phyloP scores from a whole-genome alignment of 345 rosid genomes.

The Crucihimalaya himalaica region DNA sequence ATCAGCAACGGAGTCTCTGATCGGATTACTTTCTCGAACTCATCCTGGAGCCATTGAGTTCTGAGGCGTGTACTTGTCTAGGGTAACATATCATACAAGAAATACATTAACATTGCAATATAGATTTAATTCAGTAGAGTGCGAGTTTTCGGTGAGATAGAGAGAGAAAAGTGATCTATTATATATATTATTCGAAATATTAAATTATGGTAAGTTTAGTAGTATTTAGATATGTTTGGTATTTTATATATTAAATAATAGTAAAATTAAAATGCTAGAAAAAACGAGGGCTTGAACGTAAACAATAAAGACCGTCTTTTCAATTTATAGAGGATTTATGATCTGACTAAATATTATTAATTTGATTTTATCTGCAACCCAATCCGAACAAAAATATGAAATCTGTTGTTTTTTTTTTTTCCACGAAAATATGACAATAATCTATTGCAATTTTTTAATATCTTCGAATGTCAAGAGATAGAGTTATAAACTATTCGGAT shows the following conservation, averaged over 20 bases:
- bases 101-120: background rate
- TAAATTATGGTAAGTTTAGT: too few species aligned
- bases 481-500: conserved; percentile 11
- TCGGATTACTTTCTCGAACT: conserved; percentile 43
- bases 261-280: too few species aligned
- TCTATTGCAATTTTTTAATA: background rate
- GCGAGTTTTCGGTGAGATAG: too few species aligned
- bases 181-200: too few species aligned
- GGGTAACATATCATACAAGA: background rate
- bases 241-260: too few species aligned
- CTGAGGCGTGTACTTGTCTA: conserved; percentile 49
- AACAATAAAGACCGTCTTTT: too few species aligned
- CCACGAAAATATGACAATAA: background rate
- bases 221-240: too few species aligned
- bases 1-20: conserved; percentile 45
- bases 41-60: conserved; percentile 38
- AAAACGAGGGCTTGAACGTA: too few species aligned
- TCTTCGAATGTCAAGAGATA: conserved; percentile 23
- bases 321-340: too few species aligned
- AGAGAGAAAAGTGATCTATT: too few species aligned
- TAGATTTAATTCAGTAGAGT: background rate
- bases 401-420: background rate
- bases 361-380: background rate
- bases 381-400: background rate
- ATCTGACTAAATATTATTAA: background rate